A percentile compares a stretch with the other conserved stretches of the same genome.
phyloP scores from a whole-genome alignment of 2,329 filamentous ascomycete genomes.

The Fusarium sp. region DNA sequence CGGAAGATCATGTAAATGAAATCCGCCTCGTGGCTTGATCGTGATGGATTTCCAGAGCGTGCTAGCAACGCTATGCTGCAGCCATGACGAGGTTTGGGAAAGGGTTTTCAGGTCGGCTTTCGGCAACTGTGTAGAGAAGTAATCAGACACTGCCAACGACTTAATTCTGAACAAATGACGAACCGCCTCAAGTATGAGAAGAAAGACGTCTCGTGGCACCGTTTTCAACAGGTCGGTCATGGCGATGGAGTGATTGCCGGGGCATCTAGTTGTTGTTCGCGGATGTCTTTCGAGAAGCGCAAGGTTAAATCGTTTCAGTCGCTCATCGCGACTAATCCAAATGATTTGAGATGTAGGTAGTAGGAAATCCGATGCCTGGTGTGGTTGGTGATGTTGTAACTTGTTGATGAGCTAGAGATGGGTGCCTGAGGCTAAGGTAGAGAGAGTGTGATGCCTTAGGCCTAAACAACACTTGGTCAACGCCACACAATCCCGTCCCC shows the following conservation, averaged over 20 bases:
- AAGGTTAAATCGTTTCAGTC: neutral
- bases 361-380: neutral
- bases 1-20: neutral
- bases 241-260: neutral
- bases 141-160: neutral
- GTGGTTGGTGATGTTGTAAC: too few species aligned
- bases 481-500: too few species aligned
- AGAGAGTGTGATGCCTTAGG: accelerated
- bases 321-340: neutral
- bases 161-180: neutral
- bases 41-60: neutral
- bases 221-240: neutral
- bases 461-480: too few species aligned
- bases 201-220: neutral
- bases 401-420: too few species aligned
- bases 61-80: neutral
- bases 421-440: too few species aligned
- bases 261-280: neutral
- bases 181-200: neutral
- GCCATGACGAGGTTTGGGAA: neutral
- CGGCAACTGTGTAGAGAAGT: neutral
- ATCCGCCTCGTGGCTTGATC: neutral
- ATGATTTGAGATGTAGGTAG: neutral
- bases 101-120: neutral
- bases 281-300: neutral